Evolutionary conservation across 495 filamentous ascomycete genomes (phyloP).

Genomic region (Oidiodendron maius): DNA sequence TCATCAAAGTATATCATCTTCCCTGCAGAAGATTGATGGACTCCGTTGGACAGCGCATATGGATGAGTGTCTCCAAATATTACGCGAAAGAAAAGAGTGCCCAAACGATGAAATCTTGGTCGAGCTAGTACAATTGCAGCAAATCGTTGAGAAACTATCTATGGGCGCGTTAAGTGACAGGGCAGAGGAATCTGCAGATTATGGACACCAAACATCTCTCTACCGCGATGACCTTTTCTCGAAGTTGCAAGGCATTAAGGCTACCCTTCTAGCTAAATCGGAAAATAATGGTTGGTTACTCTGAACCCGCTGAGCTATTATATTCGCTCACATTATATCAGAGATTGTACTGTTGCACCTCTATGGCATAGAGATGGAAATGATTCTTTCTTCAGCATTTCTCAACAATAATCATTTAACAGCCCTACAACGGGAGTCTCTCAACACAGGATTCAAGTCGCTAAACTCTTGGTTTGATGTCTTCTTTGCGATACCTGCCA

Average conservation of each 20-base stretch:
- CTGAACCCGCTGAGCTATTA: not conserved
- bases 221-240: not conserved
- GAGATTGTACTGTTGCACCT: not conserved
- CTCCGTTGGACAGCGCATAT: conserved; percentile 47
- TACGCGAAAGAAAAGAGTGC: conserved; percentile 40
- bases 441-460: conserved; percentile 26
- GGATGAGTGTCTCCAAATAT: conserved; percentile 41
- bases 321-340: not conserved
- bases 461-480: conserved; percentile 33
- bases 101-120: conserved; percentile 45
- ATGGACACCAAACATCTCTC: not conserved
- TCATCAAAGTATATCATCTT: conserved; percentile 33
- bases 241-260: not conserved
- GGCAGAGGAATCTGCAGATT: not conserved
- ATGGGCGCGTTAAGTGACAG: too few species aligned
- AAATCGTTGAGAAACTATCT: conserved; percentile 22
- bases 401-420: not conserved
- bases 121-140: conserved; percentile 38
- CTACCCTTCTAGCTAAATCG: not conserved
- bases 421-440: not conserved
- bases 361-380: not conserved
- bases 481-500: conserved; percentile 28
- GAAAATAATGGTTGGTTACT: conserved; percentile 1
- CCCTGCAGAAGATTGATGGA: conserved; percentile 38
- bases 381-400: not conserved